A percentile compares a stretch with the other conserved stretches of the same genome.
Conservation (phyloP, 495 filamentous ascomycete genomes). For the Neurospora africana region DNA sequence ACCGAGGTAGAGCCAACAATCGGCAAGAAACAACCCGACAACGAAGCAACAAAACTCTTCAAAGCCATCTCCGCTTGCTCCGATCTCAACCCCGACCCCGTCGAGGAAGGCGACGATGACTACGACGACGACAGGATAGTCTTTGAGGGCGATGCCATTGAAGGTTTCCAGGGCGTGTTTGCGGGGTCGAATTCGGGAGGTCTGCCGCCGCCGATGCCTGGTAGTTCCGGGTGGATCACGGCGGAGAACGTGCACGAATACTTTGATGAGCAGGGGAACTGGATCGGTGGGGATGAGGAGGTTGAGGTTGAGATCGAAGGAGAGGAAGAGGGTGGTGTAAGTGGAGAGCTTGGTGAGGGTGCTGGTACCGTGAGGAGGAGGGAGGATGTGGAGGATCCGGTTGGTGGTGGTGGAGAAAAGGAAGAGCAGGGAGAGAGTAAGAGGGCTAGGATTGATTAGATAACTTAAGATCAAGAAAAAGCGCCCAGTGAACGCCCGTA, state of each 20-base stretch:
- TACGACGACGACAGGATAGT: slow-evolving; percentile 44
- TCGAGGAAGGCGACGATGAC: slow-evolving; percentile 33
- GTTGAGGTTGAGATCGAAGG: background rate
- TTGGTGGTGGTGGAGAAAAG: slow-evolving; percentile 15
- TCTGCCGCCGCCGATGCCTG: slow-evolving; percentile 66
- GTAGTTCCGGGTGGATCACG: slow-evolving; percentile 91
- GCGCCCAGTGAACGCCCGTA: background rate
- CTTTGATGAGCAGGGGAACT: slow-evolving; percentile 46
- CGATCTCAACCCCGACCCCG: slow-evolving; percentile 77
- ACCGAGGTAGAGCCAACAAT: slow-evolving; percentile 2
- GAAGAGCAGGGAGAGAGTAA: slow-evolving; percentile 28
- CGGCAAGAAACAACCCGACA: slow-evolving; percentile 7
- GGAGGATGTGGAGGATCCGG: slow-evolving; percentile 26
- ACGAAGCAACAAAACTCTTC: slow-evolving; percentile 48
- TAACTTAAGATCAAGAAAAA: background rate
- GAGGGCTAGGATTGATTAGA: slow-evolving; percentile 28
- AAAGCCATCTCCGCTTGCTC: slow-evolving; percentile 75
- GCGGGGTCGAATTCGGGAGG: slow-evolving; percentile 36
- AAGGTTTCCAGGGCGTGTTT: slow-evolving; percentile 37
- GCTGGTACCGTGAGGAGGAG: slow-evolving; percentile 31
- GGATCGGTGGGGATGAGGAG: slow-evolving; percentile 30
- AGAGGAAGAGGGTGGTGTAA: slow-evolving; percentile 18
- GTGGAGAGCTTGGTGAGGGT: slow-evolving; percentile 35
- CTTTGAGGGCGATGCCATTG: slow-evolving; percentile 45
- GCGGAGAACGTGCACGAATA: slow-evolving; percentile 85